These are phyloP conservation scores for Malus domestica DNA, from an alignment of 306 rosid genomes.

Conservation along the genomic window ASM211411v1 NC_041798.1:24873001-24873500, in stretches of 20 bases:
- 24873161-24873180: background rate
- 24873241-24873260: background rate
- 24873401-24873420: conserved; percentile 14
- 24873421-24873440: conserved; percentile 48
- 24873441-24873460: conserved; percentile 38
- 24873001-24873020: background rate
- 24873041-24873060: background rate
- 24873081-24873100: background rate
- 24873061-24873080: background rate
- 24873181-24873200: background rate
- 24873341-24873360: background rate
- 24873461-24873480: conserved; percentile 43
- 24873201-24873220: background rate
- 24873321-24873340: background rate
- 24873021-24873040: background rate
- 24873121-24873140: background rate
- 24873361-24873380: background rate
- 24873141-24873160: background rate
- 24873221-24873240: background rate
- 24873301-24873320: background rate
- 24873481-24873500: conserved; percentile 41
- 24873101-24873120: background rate
- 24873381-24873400: conserved; percentile 7
- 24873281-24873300: background rate
- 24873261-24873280: background rate